Evolutionary conservation across 768 basidiomycete species (phyloP), one percentile per base, ranked within the genome.

Genomic region (Wakefieldia striispora): DNA sequence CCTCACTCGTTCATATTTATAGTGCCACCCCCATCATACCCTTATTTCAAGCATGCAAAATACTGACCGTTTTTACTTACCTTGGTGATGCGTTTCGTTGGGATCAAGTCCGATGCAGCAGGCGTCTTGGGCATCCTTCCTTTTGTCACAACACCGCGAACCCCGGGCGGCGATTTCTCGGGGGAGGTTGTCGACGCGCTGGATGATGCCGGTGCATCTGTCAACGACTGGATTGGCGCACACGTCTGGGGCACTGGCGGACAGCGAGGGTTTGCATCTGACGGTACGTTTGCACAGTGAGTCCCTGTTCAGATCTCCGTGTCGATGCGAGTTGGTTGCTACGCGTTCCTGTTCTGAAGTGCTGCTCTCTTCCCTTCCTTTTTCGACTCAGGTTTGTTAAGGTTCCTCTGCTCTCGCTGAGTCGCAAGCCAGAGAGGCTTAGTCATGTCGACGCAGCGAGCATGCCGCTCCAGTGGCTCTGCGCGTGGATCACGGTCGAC

Each of bases 401-500:
- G 24, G 61, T 69, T 8, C 69, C 69, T 1, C 16, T 70, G 27
- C 40, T 46, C 6, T 65, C 49, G 6, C 51, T 69, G 14, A 69
- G 67, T 44, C 67, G 59, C 42, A 69, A 70, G 40, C 67, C 69
- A 6, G 23, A 55, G 44, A 53, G 45, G 1, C 34, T 69, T 26
- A 56, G 47, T 24, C 69, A 69, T 19, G 10, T 12, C 24, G 42
- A 58, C 33, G 69, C 67, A 6, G 67, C 59, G 13, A 71, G 67
- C 38, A 67, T 69, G 59, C 65, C 67, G 0, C 68, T 69, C 6
- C 59, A 59, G 0, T 70, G 69, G 67, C 56, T 70, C 21, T 69
- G 67, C 44, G 69, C 69, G 7, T 69, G 69, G 69, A 71, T 70
- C 56, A 68, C 67, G 1, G 66, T 69, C 12, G 53, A 71, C 10